Evolutionary conservation across 1,284 basidiomycete species (phyloP), one percentile per base, ranked within the genome.

Genomic region (Cystobasidium pallidum): DNA sequence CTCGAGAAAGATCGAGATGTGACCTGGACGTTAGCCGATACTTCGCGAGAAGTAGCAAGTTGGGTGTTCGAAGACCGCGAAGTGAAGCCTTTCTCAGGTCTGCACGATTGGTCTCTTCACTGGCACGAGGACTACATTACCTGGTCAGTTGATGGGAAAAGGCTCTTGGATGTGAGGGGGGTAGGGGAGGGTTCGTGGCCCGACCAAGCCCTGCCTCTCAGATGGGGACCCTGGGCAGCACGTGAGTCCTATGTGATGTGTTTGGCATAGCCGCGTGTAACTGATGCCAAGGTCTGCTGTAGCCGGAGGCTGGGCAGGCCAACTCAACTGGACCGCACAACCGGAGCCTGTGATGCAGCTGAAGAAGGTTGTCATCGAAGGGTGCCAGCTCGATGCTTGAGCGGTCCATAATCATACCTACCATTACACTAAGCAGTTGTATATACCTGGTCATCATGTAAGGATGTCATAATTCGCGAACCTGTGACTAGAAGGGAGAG

Each of bases 221-320:
- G 67, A 57, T 61, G 54, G 57, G 67, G 67, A 3, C 67, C 67
- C 10, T 70, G 67, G 67, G 57, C 55, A 34, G 58, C 57, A n/a
- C 13, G 58, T 51, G 34, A 67, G 58, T 61, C 36, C 7, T 45
- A 8, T 17, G 43, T 3, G 3, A 8, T 15, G n/a, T 6, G 11
- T n/a, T 45, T n/a, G 19, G n/a, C 26, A 24, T 58, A 4, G 17
- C 10, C 36, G 36, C 2, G 6, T 15, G 58, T 36, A 24, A 11
- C 24, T 36, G 11, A n/a, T 1, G 11, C 4, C 3, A 61, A 4
- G 24, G 19, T 30, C 1, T 43, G 3, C 1, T 34, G 8, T 28
- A 61, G 58, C 36, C 39, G 62, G 21, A 17, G 62, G 62, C 3
- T 70, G 67, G 67, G 67, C 67, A 52, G 67, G 67, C 19, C 26